Percentiles rank a stretch among this genome's conserved stretches.
Conservation (phyloP, 2,329 filamentous ascomycete species). For the Dryadomyces quercivorus region DNA sequence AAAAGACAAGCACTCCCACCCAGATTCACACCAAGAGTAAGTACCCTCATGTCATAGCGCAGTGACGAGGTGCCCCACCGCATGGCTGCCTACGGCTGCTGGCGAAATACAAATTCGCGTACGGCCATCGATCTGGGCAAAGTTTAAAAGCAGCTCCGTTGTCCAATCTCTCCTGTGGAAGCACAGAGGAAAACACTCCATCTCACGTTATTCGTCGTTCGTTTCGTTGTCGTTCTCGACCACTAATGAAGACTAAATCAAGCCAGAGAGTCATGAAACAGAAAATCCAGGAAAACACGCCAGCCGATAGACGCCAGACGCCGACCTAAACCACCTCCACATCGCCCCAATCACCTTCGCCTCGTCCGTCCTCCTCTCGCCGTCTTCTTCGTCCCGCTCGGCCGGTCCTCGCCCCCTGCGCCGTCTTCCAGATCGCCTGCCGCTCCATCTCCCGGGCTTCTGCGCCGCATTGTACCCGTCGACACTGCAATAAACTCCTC, state of each 20-base stretch:
- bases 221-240: too few species aligned
- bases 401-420: constrained; percentile 20
- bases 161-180: too few species aligned
- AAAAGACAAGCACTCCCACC: neutral
- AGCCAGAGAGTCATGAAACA: too few species aligned
- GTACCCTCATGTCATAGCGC: neutral
- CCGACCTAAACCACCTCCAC: neutral
- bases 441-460: constrained; percentile 64
- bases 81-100: neutral
- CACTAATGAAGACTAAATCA: too few species aligned
- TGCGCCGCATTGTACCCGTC: constrained; percentile 73
- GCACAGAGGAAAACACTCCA: neutral
- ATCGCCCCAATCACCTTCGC: neutral
- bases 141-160: neutral
- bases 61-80: neutral
- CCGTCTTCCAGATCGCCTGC: constrained; percentile 30
- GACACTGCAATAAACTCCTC: constrained; percentile 66
- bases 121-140: neutral
- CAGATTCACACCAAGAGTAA: neutral
- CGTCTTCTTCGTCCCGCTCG: constrained; percentile 11
- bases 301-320: neutral
- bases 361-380: constrained; percentile 28
- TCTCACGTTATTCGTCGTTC: too few species aligned
- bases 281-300: neutral
- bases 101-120: neutral